A percentile compares a stretch with the other conserved stretches of the same genome.
Evolutionary conservation across 495 filamentous ascomycete species (phyloP).

Genomic region (Aspergillus panamensis): DNA sequence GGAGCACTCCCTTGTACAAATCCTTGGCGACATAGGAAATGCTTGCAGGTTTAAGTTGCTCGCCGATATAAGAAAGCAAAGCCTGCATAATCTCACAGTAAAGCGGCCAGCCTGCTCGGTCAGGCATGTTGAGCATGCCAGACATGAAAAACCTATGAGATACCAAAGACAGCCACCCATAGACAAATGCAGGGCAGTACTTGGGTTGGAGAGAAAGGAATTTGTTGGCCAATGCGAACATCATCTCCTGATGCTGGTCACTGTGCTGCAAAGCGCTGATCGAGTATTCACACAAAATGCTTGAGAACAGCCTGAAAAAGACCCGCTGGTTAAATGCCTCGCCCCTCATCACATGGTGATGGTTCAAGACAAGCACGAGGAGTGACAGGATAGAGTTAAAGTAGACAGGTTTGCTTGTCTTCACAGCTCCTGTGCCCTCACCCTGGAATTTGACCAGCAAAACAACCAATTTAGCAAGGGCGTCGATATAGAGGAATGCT

Average conservation of each 20-base stretch:
- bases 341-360: slow-evolving; percentile 76
- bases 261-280: slow-evolving; percentile 43
- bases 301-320: slow-evolving; percentile 88
- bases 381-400: slow-evolving; percentile 73
- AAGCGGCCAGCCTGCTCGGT: slow-evolving; percentile 67
- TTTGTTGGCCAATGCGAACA: slow-evolving; percentile 68
- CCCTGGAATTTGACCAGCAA: slow-evolving; percentile 68
- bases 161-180: slow-evolving; percentile 78
- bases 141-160: slow-evolving; percentile 87
- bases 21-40: slow-evolving; percentile 71
- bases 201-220: slow-evolving; percentile 72
- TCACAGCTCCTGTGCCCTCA: slow-evolving; percentile 55
- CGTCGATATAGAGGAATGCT: slow-evolving; percentile 73
- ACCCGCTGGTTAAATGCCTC: slow-evolving; percentile 83
- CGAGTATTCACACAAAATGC: slow-evolving; percentile 69
- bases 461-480: slow-evolving; percentile 79
- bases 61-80: slow-evolving; percentile 70
- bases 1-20: slow-evolving; percentile 77
- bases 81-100: slow-evolving; percentile 74
- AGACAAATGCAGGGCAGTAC: slow-evolving; percentile 75
- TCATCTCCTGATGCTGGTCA: slow-evolving; percentile 62
- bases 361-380: slow-evolving; percentile 74
- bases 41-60: slow-evolving; percentile 70
- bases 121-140: slow-evolving; percentile 64
- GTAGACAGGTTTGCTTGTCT: slow-evolving; percentile 58